Base-by-base conservation (phyloP, 2,329 filamentous ascomycete genomes). In the Neoscytalidium dimidiatum region DNA sequence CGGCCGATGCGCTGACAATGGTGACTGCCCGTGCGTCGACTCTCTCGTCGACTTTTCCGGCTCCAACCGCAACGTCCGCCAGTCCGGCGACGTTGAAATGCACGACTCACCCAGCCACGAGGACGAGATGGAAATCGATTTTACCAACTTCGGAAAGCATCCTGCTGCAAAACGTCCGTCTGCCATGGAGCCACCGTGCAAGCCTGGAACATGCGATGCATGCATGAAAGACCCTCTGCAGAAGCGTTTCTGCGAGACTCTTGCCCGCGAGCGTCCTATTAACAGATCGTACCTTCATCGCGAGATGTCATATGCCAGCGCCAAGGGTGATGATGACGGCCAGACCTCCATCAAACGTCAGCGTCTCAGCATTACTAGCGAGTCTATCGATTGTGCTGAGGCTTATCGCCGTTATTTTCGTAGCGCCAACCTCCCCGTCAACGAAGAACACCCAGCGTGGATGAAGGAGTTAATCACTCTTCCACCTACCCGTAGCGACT, bases 141-240 rank as follows among this genome's bases (percentile, higher is more conserved):
- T 77, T 67, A 78, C 75, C 28, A 53, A 61, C 62, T 67, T 41
- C 29, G 52, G 31, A 56, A 67, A 65, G 46, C 56, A 43, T 5
- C 56, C 64, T 7, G 56, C 64, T 23, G 33, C 44, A 21, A 58
- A 6, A 29, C 61, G 61, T 6, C 63, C 44, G n/a, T 58, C 52
- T 13, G 35, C 53, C 44, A 64, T 64, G 63, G 63, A 64, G 63
- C 63, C 63, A 4, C 52, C 52, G 5, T 64, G 63, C 63, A 62
- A 62, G 56, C 75, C 76, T 1, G 75, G 76, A n/a, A 73, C 73
- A 43, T 78, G 76, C 65, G 69, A 68, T 11, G 74, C 74, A 51
- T 78, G 76, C 57, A 72, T 74, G 67, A 65, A 67, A 17, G 74
- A 78, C 61, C 76, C 76, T 8, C 68, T 69, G 14, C 73, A 77